Conservation (phyloP, 164 flowering plant genomes). For the Chimonanthus salicifolius region DNA sequence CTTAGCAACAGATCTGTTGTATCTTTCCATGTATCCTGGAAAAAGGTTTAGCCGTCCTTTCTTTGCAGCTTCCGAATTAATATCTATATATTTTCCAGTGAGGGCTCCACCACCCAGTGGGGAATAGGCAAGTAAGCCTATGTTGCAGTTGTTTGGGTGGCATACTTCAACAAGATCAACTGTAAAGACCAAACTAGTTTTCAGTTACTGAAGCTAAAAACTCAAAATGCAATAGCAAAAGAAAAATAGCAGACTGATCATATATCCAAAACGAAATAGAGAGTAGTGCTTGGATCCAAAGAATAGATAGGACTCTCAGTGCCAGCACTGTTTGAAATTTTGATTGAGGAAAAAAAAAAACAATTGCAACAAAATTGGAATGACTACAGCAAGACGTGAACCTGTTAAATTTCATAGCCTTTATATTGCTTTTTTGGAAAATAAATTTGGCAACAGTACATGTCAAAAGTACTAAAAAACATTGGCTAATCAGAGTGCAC, state of each 20-base stretch:
- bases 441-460: background rate
- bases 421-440: too few species aligned
- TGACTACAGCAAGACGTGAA: background rate
- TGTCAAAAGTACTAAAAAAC: background rate
- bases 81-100: slow-evolving; percentile 75
- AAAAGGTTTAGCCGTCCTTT: slow-evolving; percentile 80
- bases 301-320: background rate
- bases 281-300: too few species aligned
- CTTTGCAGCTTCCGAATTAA: slow-evolving; percentile 65
- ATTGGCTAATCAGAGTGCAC: background rate
- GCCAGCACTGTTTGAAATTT: background rate
- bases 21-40: slow-evolving; percentile 96
- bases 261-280: background rate
- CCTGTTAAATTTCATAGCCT: background rate
- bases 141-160: slow-evolving; percentile 85
- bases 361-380: background rate
- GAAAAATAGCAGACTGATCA: background rate
- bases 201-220: background rate
- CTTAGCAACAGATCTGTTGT: slow-evolving; percentile 67
- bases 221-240: background rate
- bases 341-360: background rate
- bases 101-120: slow-evolving; percentile 84
- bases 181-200: slow-evolving; percentile 23
- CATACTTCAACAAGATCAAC: slow-evolving; percentile 96
- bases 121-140: slow-evolving; percentile 85